Evolutionary conservation across 202 grass and related monocot species (phyloP).

Genomic region (Alloteropsis angusta): DNA sequence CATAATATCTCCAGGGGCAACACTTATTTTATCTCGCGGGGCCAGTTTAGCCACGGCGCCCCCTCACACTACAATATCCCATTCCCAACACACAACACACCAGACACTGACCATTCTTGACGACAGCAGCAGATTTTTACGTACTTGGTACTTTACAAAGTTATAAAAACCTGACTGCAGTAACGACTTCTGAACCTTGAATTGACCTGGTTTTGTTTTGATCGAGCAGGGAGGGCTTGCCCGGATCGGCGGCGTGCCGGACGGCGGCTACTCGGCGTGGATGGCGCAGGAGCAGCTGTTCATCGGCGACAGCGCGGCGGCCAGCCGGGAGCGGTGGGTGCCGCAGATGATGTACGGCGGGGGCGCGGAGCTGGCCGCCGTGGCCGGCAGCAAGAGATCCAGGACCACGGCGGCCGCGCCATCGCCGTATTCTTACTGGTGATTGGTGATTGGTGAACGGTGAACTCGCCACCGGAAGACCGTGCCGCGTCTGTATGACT

Average conservation of each 20-base stretch:
- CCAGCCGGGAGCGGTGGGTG: conserved; percentile 37
- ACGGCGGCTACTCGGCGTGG: conserved; percentile 35
- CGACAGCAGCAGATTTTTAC: not conserved
- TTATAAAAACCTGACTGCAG: not conserved
- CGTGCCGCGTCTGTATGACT: not conserved
- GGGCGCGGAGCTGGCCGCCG: not conserved
- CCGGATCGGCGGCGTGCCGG: not conserved
- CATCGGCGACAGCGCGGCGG: not conserved
- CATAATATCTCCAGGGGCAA: conserved; percentile 2
- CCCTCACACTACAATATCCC: not conserved
- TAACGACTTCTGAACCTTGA: not conserved
- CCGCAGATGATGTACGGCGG: conserved; percentile 44
- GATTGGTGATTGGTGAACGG: conserved; percentile 23
- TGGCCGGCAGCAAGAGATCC: conserved; percentile 37
- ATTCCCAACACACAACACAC: not conserved
- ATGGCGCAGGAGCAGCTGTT: conserved; percentile 44
- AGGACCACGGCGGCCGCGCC: not conserved
- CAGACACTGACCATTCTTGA: not conserved
- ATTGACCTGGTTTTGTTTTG: not conserved
- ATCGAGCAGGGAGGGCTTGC: conserved; percentile 29
- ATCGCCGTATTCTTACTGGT: conserved; percentile 27
- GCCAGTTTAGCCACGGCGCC: not conserved
- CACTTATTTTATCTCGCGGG: conserved; percentile 7
- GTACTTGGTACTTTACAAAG: not conserved
- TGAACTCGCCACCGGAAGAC: not conserved